A percentile compares a stretch with the other conserved stretches of the same genome.
phyloP scores from a whole-genome alignment of 371 early-diverging fungal genomes.

The Mortierella sp. region DNA sequence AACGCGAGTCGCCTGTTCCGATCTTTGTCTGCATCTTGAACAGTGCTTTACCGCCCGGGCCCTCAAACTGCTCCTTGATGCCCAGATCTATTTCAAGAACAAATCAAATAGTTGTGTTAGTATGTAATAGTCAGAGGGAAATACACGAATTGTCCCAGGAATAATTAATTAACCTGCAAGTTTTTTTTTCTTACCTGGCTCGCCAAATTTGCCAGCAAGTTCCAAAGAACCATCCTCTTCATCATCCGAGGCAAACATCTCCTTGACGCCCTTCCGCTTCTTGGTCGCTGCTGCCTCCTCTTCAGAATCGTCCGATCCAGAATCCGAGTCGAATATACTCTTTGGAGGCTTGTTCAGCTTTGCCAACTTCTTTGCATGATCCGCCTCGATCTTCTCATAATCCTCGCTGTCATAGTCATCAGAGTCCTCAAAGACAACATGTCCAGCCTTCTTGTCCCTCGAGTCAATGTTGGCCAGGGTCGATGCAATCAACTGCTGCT shows the following conservation, averaged over 20 bases:
- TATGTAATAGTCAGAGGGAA: not conserved
- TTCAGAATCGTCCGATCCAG: constrained; percentile 45
- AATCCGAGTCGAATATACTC: constrained; percentile 70
- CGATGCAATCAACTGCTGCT: constrained; percentile 48
- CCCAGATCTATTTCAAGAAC: constrained; percentile 59
- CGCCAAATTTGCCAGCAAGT: constrained; percentile 15
- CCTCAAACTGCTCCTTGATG: constrained; percentile 73
- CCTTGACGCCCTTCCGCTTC: constrained; percentile 29
- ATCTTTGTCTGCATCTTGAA: constrained; percentile 66
- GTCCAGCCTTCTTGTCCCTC: constrained; percentile 46
- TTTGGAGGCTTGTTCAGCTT: constrained; percentile 55
- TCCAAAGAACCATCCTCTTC: constrained; percentile 48
- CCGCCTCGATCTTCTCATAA: constrained; percentile 46
- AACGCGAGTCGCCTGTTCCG: constrained; percentile 69
- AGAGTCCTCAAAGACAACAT: constrained; percentile 51
- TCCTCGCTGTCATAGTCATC: constrained; percentile 51
- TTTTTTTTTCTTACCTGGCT: constrained; percentile 22
- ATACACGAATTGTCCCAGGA: too few relatives aligned
- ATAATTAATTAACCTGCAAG: not conserved
- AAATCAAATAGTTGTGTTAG: too few relatives aligned
- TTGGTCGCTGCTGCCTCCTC: not conserved
- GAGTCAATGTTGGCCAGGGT: constrained; percentile 53
- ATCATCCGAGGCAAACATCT: constrained; percentile 54
- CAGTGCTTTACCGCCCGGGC: constrained; percentile 67
- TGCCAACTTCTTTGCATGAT: constrained; percentile 36